Evolutionary conservation across 2,329 filamentous ascomycete species (phyloP).

Genomic region (Colletotrichum salicis): DNA sequence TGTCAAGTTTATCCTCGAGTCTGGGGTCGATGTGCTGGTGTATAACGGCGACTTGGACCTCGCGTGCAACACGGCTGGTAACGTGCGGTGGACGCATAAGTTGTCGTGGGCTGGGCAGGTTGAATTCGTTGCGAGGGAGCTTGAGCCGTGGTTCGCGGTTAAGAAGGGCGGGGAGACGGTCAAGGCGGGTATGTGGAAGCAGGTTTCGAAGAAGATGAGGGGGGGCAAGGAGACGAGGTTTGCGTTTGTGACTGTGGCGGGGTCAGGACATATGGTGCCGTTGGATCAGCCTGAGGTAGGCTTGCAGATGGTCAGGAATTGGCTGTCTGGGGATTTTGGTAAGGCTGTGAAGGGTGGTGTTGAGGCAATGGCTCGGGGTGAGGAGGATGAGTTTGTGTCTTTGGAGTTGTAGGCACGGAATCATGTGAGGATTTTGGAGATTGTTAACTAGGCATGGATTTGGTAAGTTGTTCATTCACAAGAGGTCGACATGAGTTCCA

Average conservation of each 20-base stretch:
- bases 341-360: constrained; percentile 2
- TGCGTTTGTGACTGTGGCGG: constrained; percentile 45
- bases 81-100: constrained; percentile 49
- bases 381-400: constrained; percentile 2
- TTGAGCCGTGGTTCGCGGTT: constrained; percentile 28
- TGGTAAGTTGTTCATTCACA: too few relatives aligned
- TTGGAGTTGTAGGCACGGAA: constrained; percentile 7
- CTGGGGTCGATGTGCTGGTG: constrained; percentile 37
- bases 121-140: constrained; percentile 49
- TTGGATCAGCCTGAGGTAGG: constrained; percentile 36
- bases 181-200: constrained; percentile 20
- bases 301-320: constrained; percentile 35
- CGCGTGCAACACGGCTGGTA: constrained; percentile 40
- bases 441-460: too few relatives aligned
- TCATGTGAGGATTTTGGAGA: too few relatives aligned
- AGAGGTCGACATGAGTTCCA: too few relatives aligned
- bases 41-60: constrained; percentile 41
- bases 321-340: constrained; percentile 29
- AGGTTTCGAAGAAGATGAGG: constrained; percentile 15
- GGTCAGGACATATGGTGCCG: constrained; percentile 53
- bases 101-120: constrained; percentile 57
- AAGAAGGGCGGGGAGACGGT: constrained; percentile 21
- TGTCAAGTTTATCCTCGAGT: constrained; percentile 20
- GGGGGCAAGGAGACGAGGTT: constrained; percentile 25
- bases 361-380: background rate